phyloP scores from a whole-genome alignment of 257 asterid species.

The Salvia miltiorrhiza region DNA sequence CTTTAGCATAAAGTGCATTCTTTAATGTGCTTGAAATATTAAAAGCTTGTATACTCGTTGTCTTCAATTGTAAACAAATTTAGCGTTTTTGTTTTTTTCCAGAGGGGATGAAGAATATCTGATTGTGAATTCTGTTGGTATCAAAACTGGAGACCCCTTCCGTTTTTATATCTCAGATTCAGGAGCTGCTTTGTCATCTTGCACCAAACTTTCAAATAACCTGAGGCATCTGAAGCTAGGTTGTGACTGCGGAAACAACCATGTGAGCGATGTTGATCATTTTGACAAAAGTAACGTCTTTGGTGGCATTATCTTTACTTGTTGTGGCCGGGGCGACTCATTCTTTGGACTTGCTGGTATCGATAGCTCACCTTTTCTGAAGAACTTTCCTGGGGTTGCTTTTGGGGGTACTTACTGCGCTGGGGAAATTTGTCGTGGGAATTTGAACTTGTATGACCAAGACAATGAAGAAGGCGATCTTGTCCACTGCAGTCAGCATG shows the following conservation, averaged over 20 bases:
- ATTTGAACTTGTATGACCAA: constrained; percentile 34
- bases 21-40: neutral
- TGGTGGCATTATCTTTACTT: constrained; percentile 68
- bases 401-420: constrained; percentile 69
- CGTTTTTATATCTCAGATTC: constrained; percentile 58
- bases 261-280: neutral
- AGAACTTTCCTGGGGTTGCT: constrained; percentile 67
- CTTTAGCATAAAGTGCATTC: constrained; percentile 1
- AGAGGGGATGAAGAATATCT: constrained; percentile 85
- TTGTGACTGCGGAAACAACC: constrained; percentile 1
- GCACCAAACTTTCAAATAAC: constrained; percentile 36
- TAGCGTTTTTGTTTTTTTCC: constrained; percentile 15
- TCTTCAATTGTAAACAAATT: constrained; percentile 2
- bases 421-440: constrained; percentile 65
- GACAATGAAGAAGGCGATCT: constrained; percentile 36
- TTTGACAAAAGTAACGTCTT: constrained; percentile 41
- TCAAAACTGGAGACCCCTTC: constrained; percentile 69
- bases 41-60: neutral
- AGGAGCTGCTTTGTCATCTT: constrained; percentile 41
- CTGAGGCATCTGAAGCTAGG: constrained; percentile 40
- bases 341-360: constrained; percentile 49
- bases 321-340: constrained; percentile 67
- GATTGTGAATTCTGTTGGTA: constrained; percentile 48
- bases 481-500: constrained; percentile 43
- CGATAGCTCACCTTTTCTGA: constrained; percentile 53